Conservation (phyloP, 208 protist genomes). For the Sergeia podlipaevii region DNA sequence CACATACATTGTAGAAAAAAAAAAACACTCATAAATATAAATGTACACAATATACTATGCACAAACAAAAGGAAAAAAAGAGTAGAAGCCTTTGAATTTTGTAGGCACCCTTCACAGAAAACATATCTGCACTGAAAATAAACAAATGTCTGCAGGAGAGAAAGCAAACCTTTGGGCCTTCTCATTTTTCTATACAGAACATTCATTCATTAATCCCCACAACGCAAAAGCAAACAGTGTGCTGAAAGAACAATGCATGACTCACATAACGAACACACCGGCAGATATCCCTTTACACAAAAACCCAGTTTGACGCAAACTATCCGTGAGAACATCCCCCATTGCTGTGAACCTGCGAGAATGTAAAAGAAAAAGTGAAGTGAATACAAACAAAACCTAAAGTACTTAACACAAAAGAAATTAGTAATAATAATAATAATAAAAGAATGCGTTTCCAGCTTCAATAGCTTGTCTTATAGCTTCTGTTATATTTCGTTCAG, state of each 20-base stretch:
- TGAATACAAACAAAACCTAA: background rate
- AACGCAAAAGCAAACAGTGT: slow-evolving; percentile 2
- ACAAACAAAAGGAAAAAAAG: background rate
- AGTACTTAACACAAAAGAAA: background rate
- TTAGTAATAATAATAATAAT: background rate
- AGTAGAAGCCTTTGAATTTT: background rate
- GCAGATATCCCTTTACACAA: slow-evolving; percentile 3
- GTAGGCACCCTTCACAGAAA: background rate
- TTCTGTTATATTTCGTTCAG: too few relatives aligned
- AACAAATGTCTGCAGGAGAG: background rate
- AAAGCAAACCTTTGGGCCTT: background rate
- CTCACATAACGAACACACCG: background rate
- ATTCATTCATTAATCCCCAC: background rate
- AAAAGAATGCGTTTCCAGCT: background rate
- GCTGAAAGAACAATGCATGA: background rate
- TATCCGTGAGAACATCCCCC: too few relatives aligned
- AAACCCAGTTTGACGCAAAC: slow-evolving; percentile 1
- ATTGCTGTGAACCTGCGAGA: too few relatives aligned
- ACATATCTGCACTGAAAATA: background rate
- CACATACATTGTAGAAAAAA: slow-evolving; percentile 5
- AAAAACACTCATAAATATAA: slow-evolving; percentile 2
- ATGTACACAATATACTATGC: background rate
- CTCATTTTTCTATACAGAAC: background rate
- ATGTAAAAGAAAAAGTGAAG: background rate
- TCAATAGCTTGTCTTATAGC: background rate